Percentiles rank a stretch among this genome's conserved stretches.
Conservation (phyloP, 345 rosid genomes). For the Raphanus sativus region DNA sequence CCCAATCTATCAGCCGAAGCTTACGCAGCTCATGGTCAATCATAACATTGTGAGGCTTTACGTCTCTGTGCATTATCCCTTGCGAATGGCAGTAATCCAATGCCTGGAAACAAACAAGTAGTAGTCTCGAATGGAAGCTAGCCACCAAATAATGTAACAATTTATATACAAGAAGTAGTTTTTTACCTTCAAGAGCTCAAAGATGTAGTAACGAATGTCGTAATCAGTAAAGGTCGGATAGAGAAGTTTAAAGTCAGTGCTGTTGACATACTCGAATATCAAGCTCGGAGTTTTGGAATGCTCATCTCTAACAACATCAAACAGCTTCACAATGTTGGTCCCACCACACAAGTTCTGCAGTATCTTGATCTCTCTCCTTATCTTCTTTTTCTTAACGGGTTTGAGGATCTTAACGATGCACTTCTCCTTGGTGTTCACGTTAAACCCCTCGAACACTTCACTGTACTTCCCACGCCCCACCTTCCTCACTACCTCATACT, state of each 20-base stretch:
- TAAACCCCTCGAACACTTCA: slow-evolving; percentile 80
- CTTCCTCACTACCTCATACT: slow-evolving; percentile 85
- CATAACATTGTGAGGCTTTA: slow-evolving; percentile 88
- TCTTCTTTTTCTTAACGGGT: slow-evolving; percentile 93
- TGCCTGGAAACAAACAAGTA: too few relatives aligned
- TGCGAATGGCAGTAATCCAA: slow-evolving; percentile 82
- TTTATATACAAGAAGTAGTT: too few relatives aligned
- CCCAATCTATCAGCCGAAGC: slow-evolving; percentile 85
- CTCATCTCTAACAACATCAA: slow-evolving; percentile 78
- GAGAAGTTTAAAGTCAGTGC: slow-evolving; percentile 78
- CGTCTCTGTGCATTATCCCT: slow-evolving; percentile 91
- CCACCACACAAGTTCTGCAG: slow-evolving; percentile 86
- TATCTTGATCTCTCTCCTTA: slow-evolving; percentile 80
- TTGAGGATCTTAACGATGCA: slow-evolving; percentile 81
- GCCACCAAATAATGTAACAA: too few relatives aligned
- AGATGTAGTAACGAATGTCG: slow-evolving; percentile 81
- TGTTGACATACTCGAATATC: slow-evolving; percentile 81
- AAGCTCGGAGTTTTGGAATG: slow-evolving; percentile 83
- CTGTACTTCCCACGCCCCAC: slow-evolving; percentile 82
- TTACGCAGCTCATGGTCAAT: slow-evolving; percentile 86
- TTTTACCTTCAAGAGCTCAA: slow-evolving; percentile 60
- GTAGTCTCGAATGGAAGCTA: too few relatives aligned
- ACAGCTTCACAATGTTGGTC: slow-evolving; percentile 67
- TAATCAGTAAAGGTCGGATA: slow-evolving; percentile 88
- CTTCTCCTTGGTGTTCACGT: slow-evolving; percentile 65